Conservation (phyloP, 148 eudicot species). For the Cornus controversa region DNA sequence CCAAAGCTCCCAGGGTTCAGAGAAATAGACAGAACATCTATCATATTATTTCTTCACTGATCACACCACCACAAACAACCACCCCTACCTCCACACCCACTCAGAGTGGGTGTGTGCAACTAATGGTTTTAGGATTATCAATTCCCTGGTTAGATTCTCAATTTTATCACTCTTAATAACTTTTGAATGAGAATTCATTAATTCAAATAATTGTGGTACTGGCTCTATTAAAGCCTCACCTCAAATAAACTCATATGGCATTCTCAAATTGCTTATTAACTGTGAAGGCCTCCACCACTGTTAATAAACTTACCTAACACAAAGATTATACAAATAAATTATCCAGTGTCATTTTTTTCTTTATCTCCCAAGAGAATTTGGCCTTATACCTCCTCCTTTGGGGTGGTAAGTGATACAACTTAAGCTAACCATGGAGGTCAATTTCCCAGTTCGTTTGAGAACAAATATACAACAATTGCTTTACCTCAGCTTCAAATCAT, state of each 20-base stretch:
- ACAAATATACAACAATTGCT: background rate
- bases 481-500: background rate
- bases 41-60: background rate
- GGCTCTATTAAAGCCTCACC: background rate
- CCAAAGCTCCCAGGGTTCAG: background rate
- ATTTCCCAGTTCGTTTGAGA: background rate
- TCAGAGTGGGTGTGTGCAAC: too few relatives aligned
- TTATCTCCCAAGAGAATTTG: too few relatives aligned
- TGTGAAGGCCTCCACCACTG: background rate
- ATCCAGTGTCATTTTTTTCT: too few relatives aligned
- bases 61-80: background rate
- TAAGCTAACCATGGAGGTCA: background rate
- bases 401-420: too few relatives aligned
- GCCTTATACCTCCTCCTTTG: too few relatives aligned
- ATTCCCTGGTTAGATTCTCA: background rate
- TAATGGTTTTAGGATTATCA: background rate
- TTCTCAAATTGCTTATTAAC: background rate
- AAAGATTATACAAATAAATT: too few relatives aligned
- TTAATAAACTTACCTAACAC: background rate
- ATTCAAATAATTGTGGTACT: background rate
- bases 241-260: background rate
- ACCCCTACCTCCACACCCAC: background rate
- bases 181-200: background rate
- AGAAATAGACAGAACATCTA: background rate
- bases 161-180: background rate